Evolutionary conservation across 1,284 basidiomycete species (phyloP), one percentile per base, ranked within the genome.

Genomic region (Anthracocystis setariae): DNA sequence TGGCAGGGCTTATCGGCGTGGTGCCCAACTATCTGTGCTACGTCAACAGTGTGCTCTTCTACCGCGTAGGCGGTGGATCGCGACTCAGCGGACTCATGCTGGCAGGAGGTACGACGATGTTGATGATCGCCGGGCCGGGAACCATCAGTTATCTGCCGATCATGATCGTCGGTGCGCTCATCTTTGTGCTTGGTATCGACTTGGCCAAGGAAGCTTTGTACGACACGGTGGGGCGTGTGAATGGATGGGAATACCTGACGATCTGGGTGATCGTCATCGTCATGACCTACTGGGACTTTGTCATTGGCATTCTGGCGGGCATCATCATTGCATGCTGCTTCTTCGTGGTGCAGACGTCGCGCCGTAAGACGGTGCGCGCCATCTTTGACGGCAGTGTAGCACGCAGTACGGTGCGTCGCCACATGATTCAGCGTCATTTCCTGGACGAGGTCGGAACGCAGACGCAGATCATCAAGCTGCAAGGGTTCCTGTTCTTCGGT

Each of bases 401-500:
- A 8, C 66, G 94, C 83, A 96, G 93, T 8, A 94, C 94, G 1
- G 95, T 98, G 1, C 89, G 95, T 5, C 86, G 95, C 37, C 95
- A 94, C 1, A 89, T 89, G 60, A 87, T 90, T 2, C 95, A 98
- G 80, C 87, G 93, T 12, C 90, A 89, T 2, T 98, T 97, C 83
- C 88, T 98, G 39, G 90, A 91, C 23, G 90, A 93, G 67, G 92
- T 95, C 20, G 93, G 94, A 5, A 90, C 89, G 65, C 94, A 98
- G 84, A 97, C 94, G 0, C 90, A 91, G 32, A 89, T 98, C 54
- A 86, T 97, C 77, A 90, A 92, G 70, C 84, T 98, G 8, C 94
- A 98, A 86, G 81, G 92, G 0, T 94, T 93, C 85, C 86, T 98
- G 35, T 98, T 98, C 87, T 98, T 98, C 83, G 95, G 96, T 5